phyloP scores from a whole-genome alignment of 768 basidiomycete species.

The Calocybe cyanea region DNA sequence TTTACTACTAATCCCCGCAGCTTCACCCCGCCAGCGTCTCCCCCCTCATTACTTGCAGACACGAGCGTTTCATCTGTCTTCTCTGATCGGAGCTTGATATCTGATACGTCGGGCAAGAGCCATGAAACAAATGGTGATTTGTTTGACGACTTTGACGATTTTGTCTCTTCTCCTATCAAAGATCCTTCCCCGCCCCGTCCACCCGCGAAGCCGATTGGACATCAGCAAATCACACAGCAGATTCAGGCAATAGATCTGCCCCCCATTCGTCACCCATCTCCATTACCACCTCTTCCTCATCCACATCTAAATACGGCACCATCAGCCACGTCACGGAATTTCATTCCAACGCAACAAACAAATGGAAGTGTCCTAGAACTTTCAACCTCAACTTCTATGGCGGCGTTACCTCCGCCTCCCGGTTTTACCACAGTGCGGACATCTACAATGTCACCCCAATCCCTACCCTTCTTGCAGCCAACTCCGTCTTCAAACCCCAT shows the following conservation, averaged over 20 bases:
- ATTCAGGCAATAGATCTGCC: slow-evolving; percentile 1
- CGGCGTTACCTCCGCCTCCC: slow-evolving; percentile 14
- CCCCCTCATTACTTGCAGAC: slow-evolving; percentile 13
- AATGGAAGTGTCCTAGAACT: slow-evolving; percentile 21
- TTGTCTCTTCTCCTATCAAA: slow-evolving; percentile 36
- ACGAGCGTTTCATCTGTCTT: slow-evolving; percentile 21
- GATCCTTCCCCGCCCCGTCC: slow-evolving; percentile 46
- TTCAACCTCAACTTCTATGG: slow-evolving; percentile 10
- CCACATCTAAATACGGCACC: slow-evolving; percentile 14
- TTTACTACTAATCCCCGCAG: slow-evolving; percentile 51
- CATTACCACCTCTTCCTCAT: slow-evolving; percentile 24
- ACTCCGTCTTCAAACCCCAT: slow-evolving; percentile 8
- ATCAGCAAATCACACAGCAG: slow-evolving; percentile 7
- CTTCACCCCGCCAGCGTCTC: slow-evolving; percentile 22
- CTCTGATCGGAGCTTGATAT: slow-evolving; percentile 15
- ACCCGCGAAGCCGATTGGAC: slow-evolving; percentile 28
- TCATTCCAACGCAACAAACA: slow-evolving; percentile 28
- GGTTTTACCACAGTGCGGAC: slow-evolving; percentile 9
- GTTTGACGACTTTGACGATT: slow-evolving; percentile 26
- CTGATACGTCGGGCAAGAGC: slow-evolving; percentile 16
- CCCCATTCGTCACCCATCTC: slow-evolving; percentile 28
- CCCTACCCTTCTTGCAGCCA: slow-evolving; percentile 1
- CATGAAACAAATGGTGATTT: slow-evolving; percentile 7
- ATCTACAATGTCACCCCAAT: slow-evolving; percentile 1
- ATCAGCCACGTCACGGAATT: slow-evolving; percentile 17